Base-by-base conservation (phyloP, 768 basidiomycete species). In the Bullera alba region DNA sequence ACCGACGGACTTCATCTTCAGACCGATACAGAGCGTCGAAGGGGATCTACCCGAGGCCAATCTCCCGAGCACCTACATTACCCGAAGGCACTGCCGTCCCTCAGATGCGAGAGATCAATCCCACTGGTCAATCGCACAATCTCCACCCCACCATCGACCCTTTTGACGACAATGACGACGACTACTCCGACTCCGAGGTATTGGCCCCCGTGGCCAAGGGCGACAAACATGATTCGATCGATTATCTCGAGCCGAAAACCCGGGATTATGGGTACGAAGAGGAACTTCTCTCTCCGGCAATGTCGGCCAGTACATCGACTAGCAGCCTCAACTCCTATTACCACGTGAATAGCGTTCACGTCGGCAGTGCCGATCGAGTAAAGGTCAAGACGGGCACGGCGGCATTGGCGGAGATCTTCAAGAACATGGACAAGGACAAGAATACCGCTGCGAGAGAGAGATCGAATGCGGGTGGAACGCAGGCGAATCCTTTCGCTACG, bases 1-100 rank as follows among this genome's bases (percentile, higher is more conserved):
- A n/a, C n/a, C n/a, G n/a, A n/a, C n/a, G n/a, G n/a, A n/a, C n/a
- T n/a, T n/a, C n/a, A n/a, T n/a, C n/a, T n/a, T n/a, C n/a, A n/a
- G n/a, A n/a, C n/a, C n/a, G n/a, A n/a, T n/a, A n/a, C n/a, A n/a
- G n/a, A n/a, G n/a, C n/a, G n/a, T n/a, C n/a, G n/a, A n/a, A n/a
- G n/a, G n/a, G n/a, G n/a, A 54, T 56, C 32, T 67, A 63, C 43
- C 65, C 65, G 16, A 50, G 65, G 22, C 65, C 56, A 5, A 53
- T 67, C 52, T 67, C 65, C 21, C 50, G 65, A 14, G 65, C 65
- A 15, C 60, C 65, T 3, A 67, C 65, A 7, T 23, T 61, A 0
- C 29, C 28, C 15, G 60, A 59, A 28, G 64, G 61, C 7, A 17
- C 8, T 21, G 14, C 22, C 4, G 22, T 38, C 38, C 22, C 48